phyloP scores from a whole-genome alignment of 768 basidiomycete species.

The Steccherinum ochraceum region DNA sequence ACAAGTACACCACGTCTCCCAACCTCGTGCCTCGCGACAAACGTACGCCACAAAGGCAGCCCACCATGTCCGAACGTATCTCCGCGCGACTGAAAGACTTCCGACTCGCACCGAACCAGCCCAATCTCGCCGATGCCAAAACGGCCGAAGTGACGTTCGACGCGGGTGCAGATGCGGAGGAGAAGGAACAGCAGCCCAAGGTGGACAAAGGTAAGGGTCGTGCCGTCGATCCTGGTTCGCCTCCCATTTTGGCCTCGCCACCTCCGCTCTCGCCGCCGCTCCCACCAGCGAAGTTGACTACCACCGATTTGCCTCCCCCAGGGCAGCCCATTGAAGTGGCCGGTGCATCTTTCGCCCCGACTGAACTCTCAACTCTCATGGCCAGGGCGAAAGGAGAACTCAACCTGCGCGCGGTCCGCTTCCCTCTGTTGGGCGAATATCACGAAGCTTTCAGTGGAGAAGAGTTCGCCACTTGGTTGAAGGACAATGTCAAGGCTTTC shows the following conservation, averaged over 20 bases:
- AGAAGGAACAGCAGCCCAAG: no score
- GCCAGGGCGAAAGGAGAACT: conserved; percentile 66
- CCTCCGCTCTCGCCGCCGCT: conserved; percentile 58
- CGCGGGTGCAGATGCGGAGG: conserved; percentile 23
- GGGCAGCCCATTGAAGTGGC: conserved; percentile 63
- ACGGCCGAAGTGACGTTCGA: conserved; percentile 22
- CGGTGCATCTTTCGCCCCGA: conserved; percentile 61
- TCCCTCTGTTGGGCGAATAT: conserved; percentile 81
- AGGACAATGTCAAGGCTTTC: conserved; percentile 70
- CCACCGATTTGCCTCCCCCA: conserved; percentile 32
- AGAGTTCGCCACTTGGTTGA: conserved; percentile 83
- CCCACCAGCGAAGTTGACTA: conserved; percentile 37
- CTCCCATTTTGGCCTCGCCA: conserved; percentile 42
- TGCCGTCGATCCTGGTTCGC: conserved; percentile 36
- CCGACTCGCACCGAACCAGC: conserved; percentile 37
- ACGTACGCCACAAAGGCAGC: conserved; percentile 56
- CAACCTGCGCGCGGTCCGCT: conserved; percentile 62
- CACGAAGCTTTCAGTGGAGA: conserved; percentile 84
- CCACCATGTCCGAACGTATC: conserved; percentile 85
- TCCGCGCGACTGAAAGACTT: conserved; percentile 76
- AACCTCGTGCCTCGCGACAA: conserved; percentile 45
- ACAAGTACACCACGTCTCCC: conserved; percentile 82
- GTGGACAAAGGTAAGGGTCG: conserved; percentile 85
- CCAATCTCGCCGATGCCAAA: conserved; percentile 7
- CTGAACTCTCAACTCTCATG: conserved; percentile 64